phyloP scores from a whole-genome alignment of 129 eudicot species.

The Saussurea involucrata region DNA sequence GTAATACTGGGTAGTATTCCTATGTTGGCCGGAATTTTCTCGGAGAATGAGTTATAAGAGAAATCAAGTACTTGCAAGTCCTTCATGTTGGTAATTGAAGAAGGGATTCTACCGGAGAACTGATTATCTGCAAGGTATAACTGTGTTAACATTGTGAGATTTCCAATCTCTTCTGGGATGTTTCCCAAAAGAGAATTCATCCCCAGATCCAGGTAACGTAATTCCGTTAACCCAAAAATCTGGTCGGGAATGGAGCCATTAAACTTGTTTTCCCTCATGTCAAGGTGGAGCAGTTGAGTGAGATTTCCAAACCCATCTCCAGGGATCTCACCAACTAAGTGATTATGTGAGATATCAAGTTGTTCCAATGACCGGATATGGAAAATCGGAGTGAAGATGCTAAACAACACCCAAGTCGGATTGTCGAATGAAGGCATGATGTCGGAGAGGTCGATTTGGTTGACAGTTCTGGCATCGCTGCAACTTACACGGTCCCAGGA shows the following conservation, averaged over 20 bases:
- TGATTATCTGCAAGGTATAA: slow-evolving; percentile 22
- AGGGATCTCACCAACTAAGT: slow-evolving; percentile 16
- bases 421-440: not conserved
- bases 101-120: not conserved
- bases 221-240: slow-evolving; percentile 16
- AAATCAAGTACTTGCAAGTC: slow-evolving; percentile 28
- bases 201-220: slow-evolving; percentile 16
- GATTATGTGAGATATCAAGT: slow-evolving; percentile 31
- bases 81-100: slow-evolving; percentile 17
- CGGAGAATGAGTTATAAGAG: slow-evolving; percentile 12
- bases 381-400: slow-evolving; percentile 36
- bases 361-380: slow-evolving; percentile 16
- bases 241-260: slow-evolving; percentile 35
- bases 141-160: slow-evolving; percentile 6
- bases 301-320: slow-evolving; percentile 34
- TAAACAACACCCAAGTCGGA: not conserved
- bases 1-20: slow-evolving; percentile 21
- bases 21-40: slow-evolving; percentile 27
- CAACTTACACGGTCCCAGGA: slow-evolving; percentile 30
- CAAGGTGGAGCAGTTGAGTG: slow-evolving; percentile 33
- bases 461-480: not conserved
- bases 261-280: slow-evolving; percentile 25
- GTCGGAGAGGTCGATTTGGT: slow-evolving; percentile 15
- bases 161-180: not conserved
- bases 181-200: not conserved